These are phyloP conservation scores for Berberis vulgaris DNA, from an alignment of 164 flowering plant genomes.

Conservation along the genomic window DNA sequence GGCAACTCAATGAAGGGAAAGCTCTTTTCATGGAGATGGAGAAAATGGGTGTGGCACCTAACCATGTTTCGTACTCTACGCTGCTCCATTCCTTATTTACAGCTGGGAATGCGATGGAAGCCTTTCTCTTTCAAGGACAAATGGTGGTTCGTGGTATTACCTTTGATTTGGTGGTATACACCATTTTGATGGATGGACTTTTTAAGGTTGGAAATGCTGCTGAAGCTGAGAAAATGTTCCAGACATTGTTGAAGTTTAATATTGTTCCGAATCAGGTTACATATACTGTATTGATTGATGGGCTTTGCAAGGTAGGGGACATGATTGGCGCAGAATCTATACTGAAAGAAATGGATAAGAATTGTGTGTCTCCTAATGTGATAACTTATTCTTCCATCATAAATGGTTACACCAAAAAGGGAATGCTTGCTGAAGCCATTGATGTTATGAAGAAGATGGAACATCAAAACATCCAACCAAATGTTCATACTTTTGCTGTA, in stretches of 20 bases:
- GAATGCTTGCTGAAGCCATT: slow-evolving; percentile 58
- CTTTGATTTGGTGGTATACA: slow-evolving; percentile 59
- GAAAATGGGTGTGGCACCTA: slow-evolving; percentile 53
- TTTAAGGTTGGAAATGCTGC: slow-evolving; percentile 50
- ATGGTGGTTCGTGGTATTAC: slow-evolving; percentile 64
- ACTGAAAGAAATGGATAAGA: slow-evolving; percentile 53
- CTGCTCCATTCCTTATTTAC: slow-evolving; percentile 54
- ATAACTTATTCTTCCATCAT: slow-evolving; percentile 59
- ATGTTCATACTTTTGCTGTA: slow-evolving; percentile 40
- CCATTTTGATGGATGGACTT: slow-evolving; percentile 66
- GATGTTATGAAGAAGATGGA: slow-evolving; percentile 43
- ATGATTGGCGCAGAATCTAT: slow-evolving; percentile 39
- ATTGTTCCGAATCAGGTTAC: slow-evolving; percentile 49
- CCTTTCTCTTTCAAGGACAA: slow-evolving; percentile 38
- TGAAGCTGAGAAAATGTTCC: slow-evolving; percentile 62
- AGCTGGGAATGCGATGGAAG: slow-evolving; percentile 28
- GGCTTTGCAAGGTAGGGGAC: slow-evolving; percentile 63
- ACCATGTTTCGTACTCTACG: slow-evolving; percentile 58
- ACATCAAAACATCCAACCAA: slow-evolving; percentile 38
- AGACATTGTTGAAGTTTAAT: slow-evolving; percentile 22
- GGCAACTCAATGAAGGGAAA: slow-evolving; percentile 47
- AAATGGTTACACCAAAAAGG: slow-evolving; percentile 53
- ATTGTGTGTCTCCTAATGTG: slow-evolving; percentile 38
- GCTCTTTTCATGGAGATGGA: slow-evolving; percentile 58
- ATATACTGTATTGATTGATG: slow-evolving; percentile 66